A percentile compares a stretch with the other conserved stretches of the same genome.
Conservation (phyloP, 352 stramenopile genomes). For the Pythium insidiosum region DNA sequence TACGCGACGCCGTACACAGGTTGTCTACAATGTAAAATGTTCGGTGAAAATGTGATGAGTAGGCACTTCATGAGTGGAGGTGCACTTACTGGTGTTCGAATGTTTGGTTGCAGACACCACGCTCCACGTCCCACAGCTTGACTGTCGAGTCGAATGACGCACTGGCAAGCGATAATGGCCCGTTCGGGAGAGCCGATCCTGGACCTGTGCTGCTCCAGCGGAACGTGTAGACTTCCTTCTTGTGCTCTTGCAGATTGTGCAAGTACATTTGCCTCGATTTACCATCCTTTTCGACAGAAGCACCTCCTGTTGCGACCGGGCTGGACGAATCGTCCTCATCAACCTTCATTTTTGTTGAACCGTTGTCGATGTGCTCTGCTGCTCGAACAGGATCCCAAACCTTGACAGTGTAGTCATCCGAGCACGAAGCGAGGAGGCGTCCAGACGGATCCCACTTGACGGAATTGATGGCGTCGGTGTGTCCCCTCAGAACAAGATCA, state of each 20-base stretch:
- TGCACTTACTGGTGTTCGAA: slow-evolving; percentile 89
- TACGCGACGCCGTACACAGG: slow-evolving; percentile 85
- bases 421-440: slow-evolving; percentile 93
- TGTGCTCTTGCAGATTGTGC: slow-evolving; percentile 87
- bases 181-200: slow-evolving; percentile 46
- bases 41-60: slow-evolving; percentile 3
- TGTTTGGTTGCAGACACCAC: slow-evolving; percentile 87
- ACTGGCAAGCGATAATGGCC: slow-evolving; percentile 85
- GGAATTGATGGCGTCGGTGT: slow-evolving; percentile 97
- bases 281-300: slow-evolving; percentile 5
- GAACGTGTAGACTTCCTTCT: slow-evolving; percentile 92
- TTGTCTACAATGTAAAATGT: slow-evolving; percentile 30
- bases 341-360: slow-evolving; percentile 1
- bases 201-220: slow-evolving; percentile 87
- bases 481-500: slow-evolving; percentile 86
- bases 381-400: slow-evolving; percentile 86
- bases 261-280: slow-evolving; percentile 35
- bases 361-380: slow-evolving; percentile 7
- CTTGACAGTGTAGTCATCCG: slow-evolving; percentile 97
- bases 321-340: slow-evolving; percentile 8
- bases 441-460: slow-evolving; percentile 97
- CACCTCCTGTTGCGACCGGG: slow-evolving; percentile 7
- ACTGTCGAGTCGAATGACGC: slow-evolving; percentile 96
- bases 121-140: slow-evolving; percentile 90
- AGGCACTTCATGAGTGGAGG: not conserved